A percentile compares a stretch with the other conserved stretches of the same genome.
These are phyloP conservation scores for Fusarium sambucinum DNA, from an alignment of 2,329 filamentous ascomycete species.

Conservation along the genomic window DNA sequence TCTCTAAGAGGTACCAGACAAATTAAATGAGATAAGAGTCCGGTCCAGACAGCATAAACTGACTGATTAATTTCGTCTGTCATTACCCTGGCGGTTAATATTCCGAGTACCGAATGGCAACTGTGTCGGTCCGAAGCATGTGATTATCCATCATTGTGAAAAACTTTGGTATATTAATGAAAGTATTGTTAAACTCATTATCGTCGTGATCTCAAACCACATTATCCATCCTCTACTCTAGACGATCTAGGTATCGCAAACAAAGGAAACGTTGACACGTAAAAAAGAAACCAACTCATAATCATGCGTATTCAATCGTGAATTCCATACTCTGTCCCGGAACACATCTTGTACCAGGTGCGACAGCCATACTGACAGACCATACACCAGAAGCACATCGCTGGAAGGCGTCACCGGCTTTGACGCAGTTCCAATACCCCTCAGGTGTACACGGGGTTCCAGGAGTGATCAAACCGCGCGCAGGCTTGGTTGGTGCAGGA, in stretches of 20 bases:
- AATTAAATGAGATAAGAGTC: no score
- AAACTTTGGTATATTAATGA: background rate
- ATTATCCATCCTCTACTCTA: conserved; percentile 5
- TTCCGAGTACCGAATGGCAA: no score
- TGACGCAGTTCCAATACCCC: conserved; percentile 40
- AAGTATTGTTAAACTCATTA: background rate
- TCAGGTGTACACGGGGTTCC: conserved; percentile 46
- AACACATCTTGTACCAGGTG: conserved; percentile 65
- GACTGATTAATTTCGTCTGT: no score
- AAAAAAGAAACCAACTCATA: background rate
- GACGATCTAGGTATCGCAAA: background rate
- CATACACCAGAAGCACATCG: conserved; percentile 70
- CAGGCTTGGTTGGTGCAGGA: conserved; percentile 24
- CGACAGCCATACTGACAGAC: conserved; percentile 62
- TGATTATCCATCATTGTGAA: background rate
- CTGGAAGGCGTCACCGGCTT: conserved; percentile 59
- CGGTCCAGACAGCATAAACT: no score
- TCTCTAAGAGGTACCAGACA: no score
- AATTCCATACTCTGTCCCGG: conserved; percentile 47
- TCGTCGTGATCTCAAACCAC: background rate
- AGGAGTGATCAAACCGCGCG: conserved; percentile 22
- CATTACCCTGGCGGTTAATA: no score
- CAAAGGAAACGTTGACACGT: background rate
- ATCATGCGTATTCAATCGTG: conserved; percentile 30
- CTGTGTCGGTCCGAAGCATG: background rate